A percentile compares a stretch with the other conserved stretches of the same genome.
phyloP scores from a whole-genome alignment of 306 rosid species.

The Argentina anserina region DNA sequence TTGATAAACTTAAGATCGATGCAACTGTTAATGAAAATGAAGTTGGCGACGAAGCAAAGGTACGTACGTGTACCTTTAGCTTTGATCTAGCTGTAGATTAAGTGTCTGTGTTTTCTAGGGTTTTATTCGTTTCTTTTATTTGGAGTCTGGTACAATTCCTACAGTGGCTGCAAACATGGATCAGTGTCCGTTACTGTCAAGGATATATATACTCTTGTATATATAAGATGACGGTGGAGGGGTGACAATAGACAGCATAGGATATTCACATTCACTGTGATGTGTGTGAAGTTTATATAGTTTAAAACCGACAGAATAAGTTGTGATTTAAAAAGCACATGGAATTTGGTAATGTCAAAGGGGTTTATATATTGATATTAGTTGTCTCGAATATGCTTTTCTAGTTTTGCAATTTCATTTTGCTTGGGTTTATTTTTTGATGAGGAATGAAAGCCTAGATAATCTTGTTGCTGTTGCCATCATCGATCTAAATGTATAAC shows the following conservation, averaged over 20 bases:
- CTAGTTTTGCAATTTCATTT: neutral
- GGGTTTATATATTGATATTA: neutral
- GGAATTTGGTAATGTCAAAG: slow-evolving; percentile 7
- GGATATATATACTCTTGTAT: neutral
- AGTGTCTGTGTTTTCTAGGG: neutral
- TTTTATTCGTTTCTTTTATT: neutral
- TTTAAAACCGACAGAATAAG: neutral
- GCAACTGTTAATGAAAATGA: neutral
- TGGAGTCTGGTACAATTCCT: neutral
- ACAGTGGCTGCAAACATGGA: slow-evolving; percentile 5
- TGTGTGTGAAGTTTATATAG: neutral
- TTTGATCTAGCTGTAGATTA: neutral
- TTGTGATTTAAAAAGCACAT: neutral
- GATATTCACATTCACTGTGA: neutral
- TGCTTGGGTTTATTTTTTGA: neutral
- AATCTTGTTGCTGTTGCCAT: neutral
- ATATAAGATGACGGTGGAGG: neutral
- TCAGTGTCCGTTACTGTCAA: neutral
- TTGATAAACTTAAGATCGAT: too few relatives aligned
- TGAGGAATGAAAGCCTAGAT: neutral
- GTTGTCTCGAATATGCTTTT: neutral
- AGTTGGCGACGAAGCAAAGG: neutral
- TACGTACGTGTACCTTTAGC: neutral
- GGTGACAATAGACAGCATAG: neutral
- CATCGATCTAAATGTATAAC: neutral